Conservation (phyloP, 306 rosid species). For the Inga oerstediana region DNA sequence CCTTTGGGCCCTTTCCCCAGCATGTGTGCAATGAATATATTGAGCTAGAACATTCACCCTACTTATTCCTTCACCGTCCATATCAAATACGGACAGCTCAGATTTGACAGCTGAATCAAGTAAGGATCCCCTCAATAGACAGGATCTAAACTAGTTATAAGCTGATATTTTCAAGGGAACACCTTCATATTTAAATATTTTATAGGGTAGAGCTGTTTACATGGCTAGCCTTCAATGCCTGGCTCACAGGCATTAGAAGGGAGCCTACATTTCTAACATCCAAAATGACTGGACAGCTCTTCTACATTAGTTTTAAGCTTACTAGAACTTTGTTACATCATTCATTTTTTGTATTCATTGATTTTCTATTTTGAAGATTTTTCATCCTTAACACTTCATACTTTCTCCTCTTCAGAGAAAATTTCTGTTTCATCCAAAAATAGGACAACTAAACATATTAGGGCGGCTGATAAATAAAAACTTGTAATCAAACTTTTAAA, state of each 20-base stretch:
- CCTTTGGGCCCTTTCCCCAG: neutral
- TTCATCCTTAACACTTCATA: neutral
- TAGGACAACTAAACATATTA: neutral
- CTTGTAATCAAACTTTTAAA: neutral
- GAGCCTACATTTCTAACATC: neutral
- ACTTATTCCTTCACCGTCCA: neutral
- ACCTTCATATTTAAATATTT: neutral
- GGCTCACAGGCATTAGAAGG: neutral
- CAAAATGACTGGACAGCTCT: neutral
- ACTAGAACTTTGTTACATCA: neutral
- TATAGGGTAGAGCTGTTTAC: neutral
- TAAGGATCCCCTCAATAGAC: neutral
- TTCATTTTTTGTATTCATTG: neutral
- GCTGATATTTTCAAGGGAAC: neutral
- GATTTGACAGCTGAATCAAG: neutral
- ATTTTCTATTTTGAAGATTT: neutral
- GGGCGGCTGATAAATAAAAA: neutral
- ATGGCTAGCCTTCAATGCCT: neutral
- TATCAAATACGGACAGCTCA: neutral
- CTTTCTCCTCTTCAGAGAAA: neutral
- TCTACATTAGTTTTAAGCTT: neutral
- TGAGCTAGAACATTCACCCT: neutral
- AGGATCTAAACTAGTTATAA: neutral
- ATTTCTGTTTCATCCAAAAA: neutral
- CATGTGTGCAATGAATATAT: neutral